A percentile compares a stretch with the other conserved stretches of the same genome.
Evolutionary conservation across 164 flowering plant genomes (phyloP).

Genomic region (Santalum album): DNA sequence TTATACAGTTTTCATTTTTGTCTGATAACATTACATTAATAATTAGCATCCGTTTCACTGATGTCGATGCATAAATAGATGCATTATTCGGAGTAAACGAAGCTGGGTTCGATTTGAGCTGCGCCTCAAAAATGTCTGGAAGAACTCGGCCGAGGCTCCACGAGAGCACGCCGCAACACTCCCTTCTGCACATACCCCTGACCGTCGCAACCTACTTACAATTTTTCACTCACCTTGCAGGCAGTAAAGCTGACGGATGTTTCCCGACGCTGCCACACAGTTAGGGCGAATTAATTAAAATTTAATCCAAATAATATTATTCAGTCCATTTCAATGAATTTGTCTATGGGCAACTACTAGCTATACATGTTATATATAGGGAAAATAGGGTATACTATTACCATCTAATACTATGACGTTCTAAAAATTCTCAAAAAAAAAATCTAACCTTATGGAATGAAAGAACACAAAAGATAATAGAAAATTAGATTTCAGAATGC

Average conservation of each 20-base stretch:
- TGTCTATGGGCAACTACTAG: too few relatives aligned
- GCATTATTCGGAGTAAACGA: background rate
- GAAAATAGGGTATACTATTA: too few relatives aligned
- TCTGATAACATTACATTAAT: background rate
- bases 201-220: background rate
- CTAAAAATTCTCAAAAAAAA: too few relatives aligned
- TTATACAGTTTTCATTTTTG: background rate
- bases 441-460: too few relatives aligned
- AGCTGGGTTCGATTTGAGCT: background rate
- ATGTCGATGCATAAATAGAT: background rate
- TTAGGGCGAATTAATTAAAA: conserved; percentile 3
- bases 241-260: conserved; percentile 90
- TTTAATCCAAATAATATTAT: too few relatives aligned
- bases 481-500: too few relatives aligned
- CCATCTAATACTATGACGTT: too few relatives aligned
- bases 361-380: too few relatives aligned
- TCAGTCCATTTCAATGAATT: too few relatives aligned
- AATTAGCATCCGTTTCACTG: background rate
- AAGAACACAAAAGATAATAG: too few relatives aligned
- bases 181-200: conserved; percentile 13
- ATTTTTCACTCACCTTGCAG: conserved; percentile 59
- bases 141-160: background rate
- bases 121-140: background rate
- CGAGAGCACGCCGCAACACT: conserved; percentile 9
- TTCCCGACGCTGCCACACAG: conserved; percentile 72